These are phyloP conservation scores for Kwoniella bestiolae DNA, from an alignment of 768 basidiomycete genomes.

Conservation along the genomic window DNA sequence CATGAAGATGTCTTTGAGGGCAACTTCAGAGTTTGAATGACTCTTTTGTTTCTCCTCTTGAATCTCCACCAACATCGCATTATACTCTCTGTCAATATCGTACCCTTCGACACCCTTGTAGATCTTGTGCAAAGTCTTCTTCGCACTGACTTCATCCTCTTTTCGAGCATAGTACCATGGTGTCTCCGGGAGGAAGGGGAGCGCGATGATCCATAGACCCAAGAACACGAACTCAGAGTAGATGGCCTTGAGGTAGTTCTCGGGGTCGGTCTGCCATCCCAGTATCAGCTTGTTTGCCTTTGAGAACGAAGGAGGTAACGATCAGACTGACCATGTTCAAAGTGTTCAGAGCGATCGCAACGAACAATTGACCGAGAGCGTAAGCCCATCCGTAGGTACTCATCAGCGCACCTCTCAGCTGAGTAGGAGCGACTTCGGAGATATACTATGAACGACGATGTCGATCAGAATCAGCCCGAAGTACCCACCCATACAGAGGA, in stretches of 20 bases:
- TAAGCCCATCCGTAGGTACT: conserved; percentile 16
- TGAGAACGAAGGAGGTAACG: neutral
- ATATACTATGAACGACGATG: conserved; percentile 19
- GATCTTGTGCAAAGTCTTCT: conserved; percentile 18
- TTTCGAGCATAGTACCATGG: conserved; percentile 32
- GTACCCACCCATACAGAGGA: too few species aligned
- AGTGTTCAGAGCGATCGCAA: conserved; percentile 26
- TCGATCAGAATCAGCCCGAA: too few species aligned
- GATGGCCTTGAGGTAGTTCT: conserved; percentile 7
- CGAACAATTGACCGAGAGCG: conserved; percentile 20
- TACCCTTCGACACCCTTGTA: conserved; percentile 33
- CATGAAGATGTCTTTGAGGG: conserved; percentile 24
- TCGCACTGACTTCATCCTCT: conserved; percentile 33
- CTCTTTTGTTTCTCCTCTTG: conserved; percentile 19
- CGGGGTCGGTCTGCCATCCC: neutral
- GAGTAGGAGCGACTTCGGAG: conserved; percentile 27
- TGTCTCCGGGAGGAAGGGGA: conserved; percentile 27
- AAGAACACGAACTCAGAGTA: conserved; percentile 26
- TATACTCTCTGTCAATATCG: conserved; percentile 36
- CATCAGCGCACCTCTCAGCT: conserved; percentile 28
- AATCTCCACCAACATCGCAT: conserved; percentile 20
- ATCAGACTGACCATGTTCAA: conserved; percentile 10
- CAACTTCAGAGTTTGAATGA: conserved; percentile 15
- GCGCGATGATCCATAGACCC: conserved; percentile 17
- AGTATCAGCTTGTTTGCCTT: neutral